Evolutionary conservation across 371 early-diverging fungal genomes (phyloP).

Genomic region (Saksenaea oblongispora): DNA sequence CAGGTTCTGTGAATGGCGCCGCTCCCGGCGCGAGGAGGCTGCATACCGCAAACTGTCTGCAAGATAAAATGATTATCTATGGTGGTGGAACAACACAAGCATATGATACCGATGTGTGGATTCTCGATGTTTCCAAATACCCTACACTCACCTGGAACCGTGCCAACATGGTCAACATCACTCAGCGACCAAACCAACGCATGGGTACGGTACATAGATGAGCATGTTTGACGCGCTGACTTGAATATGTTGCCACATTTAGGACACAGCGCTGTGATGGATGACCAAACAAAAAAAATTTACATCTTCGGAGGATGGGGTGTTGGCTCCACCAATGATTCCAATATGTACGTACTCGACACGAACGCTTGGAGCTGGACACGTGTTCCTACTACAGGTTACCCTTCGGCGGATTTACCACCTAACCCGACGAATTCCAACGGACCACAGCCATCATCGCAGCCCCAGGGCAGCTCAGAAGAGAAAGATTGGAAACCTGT

Average conservation of each 20-base stretch:
- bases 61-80: constrained; percentile 45
- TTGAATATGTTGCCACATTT: too few relatives aligned
- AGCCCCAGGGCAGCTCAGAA: not conserved
- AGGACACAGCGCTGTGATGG: constrained; percentile 14
- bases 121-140: constrained; percentile 42
- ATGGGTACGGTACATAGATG: constrained; percentile 34
- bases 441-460: not conserved
- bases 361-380: constrained; percentile 25
- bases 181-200: constrained; percentile 32
- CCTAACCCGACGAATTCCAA: not conserved
- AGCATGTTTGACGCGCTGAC: too few relatives aligned
- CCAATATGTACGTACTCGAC: constrained; percentile 27
- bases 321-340: constrained; percentile 20
- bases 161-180: constrained; percentile 19
- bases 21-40: constrained; percentile 40
- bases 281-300: constrained; percentile 4
- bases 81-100: constrained; percentile 48
- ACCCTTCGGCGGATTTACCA: not conserved
- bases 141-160: constrained; percentile 36
- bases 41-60: constrained; percentile 45
- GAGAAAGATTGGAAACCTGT: too few relatives aligned
- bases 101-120: constrained; percentile 46
- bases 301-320: constrained; percentile 41
- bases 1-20: constrained; percentile 16
- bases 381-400: constrained; percentile 18